Evolutionary conservation across 2,329 filamentous ascomycete species (phyloP), one percentile per base, ranked within the genome.

Genomic region (Trichoderma koningiopsis): DNA sequence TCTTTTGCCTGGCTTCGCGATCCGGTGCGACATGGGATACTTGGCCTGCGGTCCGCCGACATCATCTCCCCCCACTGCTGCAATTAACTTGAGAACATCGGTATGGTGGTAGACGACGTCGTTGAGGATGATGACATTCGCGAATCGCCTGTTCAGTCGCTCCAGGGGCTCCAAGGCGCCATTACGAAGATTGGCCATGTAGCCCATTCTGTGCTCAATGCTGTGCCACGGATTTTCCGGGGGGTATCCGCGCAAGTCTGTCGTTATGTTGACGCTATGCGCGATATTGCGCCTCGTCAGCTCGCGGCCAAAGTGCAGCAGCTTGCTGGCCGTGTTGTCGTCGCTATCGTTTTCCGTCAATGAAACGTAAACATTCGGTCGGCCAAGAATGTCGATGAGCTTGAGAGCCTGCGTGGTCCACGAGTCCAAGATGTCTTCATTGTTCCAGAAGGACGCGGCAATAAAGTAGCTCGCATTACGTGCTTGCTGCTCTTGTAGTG

Each of bases 151-250:
- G 22, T 59, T 59, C 19, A 70, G 65, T 22, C 24, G 49, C 10
- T 49, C 53, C 8, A 70, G 59, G 22, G 69, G 69, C 58, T 70
- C 53, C 40, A 70, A 49, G n/a, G 65, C 64, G 58, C 69, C 69
- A n/a, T 70, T 70, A 65, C 69, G 69, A 53, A 70, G 69, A 31
- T 70, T 70, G n/a, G 69, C 59, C 69, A 70, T 70, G 58, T 70
- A 70, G 11, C 59, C 58, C 69, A 70, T 70, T 31, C 69, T 53
- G 31, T 70, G 69, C 35, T 29, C 31, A 22, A 70, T 53, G 55
- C 65, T 68, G 16, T 43, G 64, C 69, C 69, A 70, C n/a, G 69
- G 69, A 27, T 70, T 68, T 33, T 64, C 58, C 4, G 65, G 49
- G 19, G 69, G 69, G n/a, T 70, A 62, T 1, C 69, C 69, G 24